Evolutionary conservation across 352 stramenopile species (phyloP).

Genomic region (Phytophthora pistaciae): DNA sequence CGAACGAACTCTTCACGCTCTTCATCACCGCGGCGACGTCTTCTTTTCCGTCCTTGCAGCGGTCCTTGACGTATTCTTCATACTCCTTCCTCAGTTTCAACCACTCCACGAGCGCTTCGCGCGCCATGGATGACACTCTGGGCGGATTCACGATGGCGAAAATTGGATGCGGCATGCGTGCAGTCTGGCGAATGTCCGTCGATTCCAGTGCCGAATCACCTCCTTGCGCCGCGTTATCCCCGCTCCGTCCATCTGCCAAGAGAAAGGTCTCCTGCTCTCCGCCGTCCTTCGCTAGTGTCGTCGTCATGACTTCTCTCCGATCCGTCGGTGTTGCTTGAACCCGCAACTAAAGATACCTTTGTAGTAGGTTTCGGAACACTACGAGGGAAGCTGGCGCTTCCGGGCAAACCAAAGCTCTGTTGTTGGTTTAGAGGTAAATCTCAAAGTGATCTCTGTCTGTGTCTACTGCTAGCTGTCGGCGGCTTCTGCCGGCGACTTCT

Average conservation of each 20-base stretch:
- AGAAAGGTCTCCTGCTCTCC: neutral
- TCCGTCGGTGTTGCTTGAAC: conserved; percentile 8
- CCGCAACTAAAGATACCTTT: conserved; percentile 27
- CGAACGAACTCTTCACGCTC: conserved; percentile 26
- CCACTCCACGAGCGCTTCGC: conserved; percentile 18
- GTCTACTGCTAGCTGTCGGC: too few species aligned
- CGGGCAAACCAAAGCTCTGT: conserved; percentile 5
- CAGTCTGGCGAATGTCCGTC: neutral
- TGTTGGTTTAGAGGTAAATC: too few species aligned
- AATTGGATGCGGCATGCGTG: conserved; percentile 12
- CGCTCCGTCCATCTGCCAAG: neutral
- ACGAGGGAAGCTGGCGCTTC: conserved; percentile 19
- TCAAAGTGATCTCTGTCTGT: too few species aligned
- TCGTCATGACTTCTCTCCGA: conserved; percentile 5
- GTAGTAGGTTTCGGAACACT: conserved; percentile 16
- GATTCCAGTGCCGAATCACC: neutral
- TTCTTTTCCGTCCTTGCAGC: conserved; percentile 25
- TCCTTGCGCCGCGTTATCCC: neutral
- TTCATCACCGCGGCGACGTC: conserved; percentile 13
- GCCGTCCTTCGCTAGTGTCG: neutral
- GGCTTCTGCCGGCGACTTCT: too few species aligned
- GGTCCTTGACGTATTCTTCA: conserved; percentile 16
- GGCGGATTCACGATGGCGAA: conserved; percentile 18
- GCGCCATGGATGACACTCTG: conserved; percentile 12
- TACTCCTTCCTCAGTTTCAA: conserved; percentile 22